Percentiles rank a stretch among this genome's conserved stretches.
Conservation (phyloP, 192 early-diverging fungal genomes). For the Geosiphon pyriformis region DNA sequence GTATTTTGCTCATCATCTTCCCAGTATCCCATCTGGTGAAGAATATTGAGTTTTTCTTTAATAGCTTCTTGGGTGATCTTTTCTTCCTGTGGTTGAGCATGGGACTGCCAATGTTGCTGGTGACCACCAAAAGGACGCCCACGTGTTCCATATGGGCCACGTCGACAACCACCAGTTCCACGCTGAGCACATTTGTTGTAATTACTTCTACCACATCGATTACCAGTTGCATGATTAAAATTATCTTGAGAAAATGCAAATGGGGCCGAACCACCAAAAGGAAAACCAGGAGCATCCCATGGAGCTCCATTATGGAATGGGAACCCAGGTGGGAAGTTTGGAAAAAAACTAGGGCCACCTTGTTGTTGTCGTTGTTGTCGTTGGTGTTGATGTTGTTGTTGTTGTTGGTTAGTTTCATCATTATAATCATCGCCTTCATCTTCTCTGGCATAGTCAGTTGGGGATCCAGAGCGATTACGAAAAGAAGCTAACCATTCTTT, state of each 20-base stretch:
- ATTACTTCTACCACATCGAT: not conserved
- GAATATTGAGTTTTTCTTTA: constrained; percentile 6
- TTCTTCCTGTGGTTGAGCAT: constrained; percentile 11
- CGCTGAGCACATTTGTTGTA: too few relatives aligned
- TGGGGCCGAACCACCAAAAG: not conserved
- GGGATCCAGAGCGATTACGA: not conserved
- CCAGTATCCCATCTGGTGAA: constrained; percentile 26
- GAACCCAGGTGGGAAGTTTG: not conserved
- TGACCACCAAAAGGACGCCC: not conserved
- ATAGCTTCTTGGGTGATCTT: not conserved
- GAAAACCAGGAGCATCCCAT: not conserved
- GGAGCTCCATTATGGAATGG: not conserved
- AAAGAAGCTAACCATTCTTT: constrained; percentile 14
- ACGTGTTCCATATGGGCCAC: not conserved
- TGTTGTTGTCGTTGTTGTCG: not conserved
- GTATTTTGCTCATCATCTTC: constrained; percentile 19
- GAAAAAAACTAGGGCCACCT: not conserved
- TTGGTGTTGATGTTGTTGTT: not conserved
- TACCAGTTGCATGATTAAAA: not conserved
- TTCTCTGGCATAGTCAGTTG: not conserved
- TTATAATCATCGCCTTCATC: not conserved
- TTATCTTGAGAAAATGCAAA: not conserved
- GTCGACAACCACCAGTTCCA: not conserved
- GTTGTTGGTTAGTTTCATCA: not conserved
- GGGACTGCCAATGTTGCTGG: not conserved